A percentile compares a stretch with the other conserved stretches of the same genome.
phyloP scores from a whole-genome alignment of 2,329 filamentous ascomycete species.

The Thielaviopsis ethacetica region DNA sequence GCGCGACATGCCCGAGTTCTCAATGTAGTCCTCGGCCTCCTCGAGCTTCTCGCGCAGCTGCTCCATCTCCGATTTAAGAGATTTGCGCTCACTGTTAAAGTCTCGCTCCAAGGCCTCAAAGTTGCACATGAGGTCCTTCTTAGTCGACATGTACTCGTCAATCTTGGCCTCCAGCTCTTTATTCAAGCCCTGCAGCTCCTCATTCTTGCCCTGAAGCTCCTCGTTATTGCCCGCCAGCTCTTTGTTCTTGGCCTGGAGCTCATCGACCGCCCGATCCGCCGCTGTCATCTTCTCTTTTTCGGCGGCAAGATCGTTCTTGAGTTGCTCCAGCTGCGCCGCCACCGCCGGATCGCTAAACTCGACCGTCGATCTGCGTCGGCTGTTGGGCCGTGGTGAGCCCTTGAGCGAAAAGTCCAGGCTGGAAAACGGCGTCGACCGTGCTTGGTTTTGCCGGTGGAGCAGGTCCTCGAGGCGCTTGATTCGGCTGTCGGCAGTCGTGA shows the following conservation, averaged over 20 bases:
- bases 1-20: constrained; percentile 64
- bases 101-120: constrained; percentile 84
- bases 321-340: constrained; percentile 21
- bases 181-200: background rate
- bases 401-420: constrained; percentile 15
- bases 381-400: constrained; percentile 26
- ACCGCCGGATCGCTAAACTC: background rate
- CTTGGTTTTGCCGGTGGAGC: constrained; percentile 63
- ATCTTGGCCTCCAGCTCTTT: constrained; percentile 50
- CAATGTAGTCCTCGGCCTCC: constrained; percentile 82
- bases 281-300: constrained; percentile 53
- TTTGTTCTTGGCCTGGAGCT: constrained; percentile 37
- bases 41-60: constrained; percentile 63
- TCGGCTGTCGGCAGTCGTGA: constrained; percentile 74
- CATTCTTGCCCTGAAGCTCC: background rate
- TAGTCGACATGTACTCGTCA: constrained; percentile 78
- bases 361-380: constrained; percentile 25
- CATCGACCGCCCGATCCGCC: constrained; percentile 54
- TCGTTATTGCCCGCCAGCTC: background rate
- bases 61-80: constrained; percentile 65
- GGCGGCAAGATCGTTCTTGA: constrained; percentile 63
- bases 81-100: constrained; percentile 70
- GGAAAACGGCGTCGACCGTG: constrained; percentile 32
- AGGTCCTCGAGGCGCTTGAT: constrained; percentile 84
- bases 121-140: constrained; percentile 85